Evolutionary conservation across 768 basidiomycete genomes (phyloP), one percentile per base, ranked within the genome.

Genomic region (Termitomyces sp.): DNA sequence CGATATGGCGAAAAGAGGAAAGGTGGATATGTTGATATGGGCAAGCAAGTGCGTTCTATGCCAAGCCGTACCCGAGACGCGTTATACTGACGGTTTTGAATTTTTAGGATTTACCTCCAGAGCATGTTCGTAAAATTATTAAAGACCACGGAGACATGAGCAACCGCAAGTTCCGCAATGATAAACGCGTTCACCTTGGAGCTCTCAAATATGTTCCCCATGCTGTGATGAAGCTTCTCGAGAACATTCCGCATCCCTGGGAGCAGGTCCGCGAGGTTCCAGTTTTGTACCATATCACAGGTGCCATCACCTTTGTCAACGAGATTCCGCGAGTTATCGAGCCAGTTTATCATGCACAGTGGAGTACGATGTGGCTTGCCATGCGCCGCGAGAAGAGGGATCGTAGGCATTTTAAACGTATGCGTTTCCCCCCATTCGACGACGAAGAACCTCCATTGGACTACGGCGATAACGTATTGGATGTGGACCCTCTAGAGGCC

Each of bases 111-210:
- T 76, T 97, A 58, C 97, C 97, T 56, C 92, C 95, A 31, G 97
- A 99, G 72, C 95, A 98, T 68, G 89, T 99, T 63, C 88, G 97
- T 59, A 98, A 98, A 88, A 98, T 99, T 67, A 94, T 98, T 78
- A 95, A 98, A 76, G 97, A 98, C 74, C 96, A 98, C 66, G 95
- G 96, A 63, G 95, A 98, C 77, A 98, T 99, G 97, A 94, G 92
- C 74, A 96, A 95, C 71, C 86, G 97, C 71, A 99, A 99, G 79
- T 99, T 98, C 73, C 80, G 97, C 64, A 97, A 96, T 69, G 97
- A 99, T 80, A 99, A 99, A 77, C 92, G 97, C 61, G 97, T 99
- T 42, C 97, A 99, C 74, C 85, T 99, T 31, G 97, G 97, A 63
- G 97, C 97, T 36, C 82, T 98, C 68, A 94, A 94, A 76, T 99